Evolutionary conservation across 108 stramenopile genomes (phyloP).

Genomic region (Asterionellopsis glacialis): DNA sequence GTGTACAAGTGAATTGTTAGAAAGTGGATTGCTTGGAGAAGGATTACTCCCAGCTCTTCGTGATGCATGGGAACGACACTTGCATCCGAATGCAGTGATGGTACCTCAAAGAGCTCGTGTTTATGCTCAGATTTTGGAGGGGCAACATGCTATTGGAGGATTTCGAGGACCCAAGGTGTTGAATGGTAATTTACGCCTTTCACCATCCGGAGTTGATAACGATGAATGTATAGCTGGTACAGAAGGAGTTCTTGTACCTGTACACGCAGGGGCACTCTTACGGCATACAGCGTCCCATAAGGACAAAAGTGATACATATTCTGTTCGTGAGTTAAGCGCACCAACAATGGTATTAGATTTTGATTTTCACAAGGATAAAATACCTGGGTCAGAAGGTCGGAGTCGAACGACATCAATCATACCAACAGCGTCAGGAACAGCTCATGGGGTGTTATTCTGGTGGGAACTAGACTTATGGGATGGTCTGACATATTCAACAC

Average conservation of each 20-base stretch:
- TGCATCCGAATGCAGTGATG: conserved; percentile 51
- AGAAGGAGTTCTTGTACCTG: conserved; percentile 26
- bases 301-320: conserved; percentile 6
- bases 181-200: neutral
- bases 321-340: conserved; percentile 32
- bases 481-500: conserved; percentile 30
- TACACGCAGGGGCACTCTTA: conserved; percentile 25
- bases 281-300: neutral
- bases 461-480: conserved; percentile 75
- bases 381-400: conserved; percentile 48
- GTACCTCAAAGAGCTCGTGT: conserved; percentile 67
- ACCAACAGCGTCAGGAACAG: conserved; percentile 27
- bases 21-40: conserved; percentile 75
- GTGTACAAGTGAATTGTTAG: conserved; percentile 81
- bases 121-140: conserved; percentile 50
- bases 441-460: conserved; percentile 74
- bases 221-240: neutral
- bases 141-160: conserved; percentile 4
- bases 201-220: neutral
- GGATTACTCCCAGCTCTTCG: conserved; percentile 71
- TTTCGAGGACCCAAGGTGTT: neutral
- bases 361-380: conserved; percentile 42
- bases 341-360: conserved; percentile 49
- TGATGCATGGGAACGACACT: conserved; percentile 79
- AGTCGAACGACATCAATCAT: conserved; percentile 9